Base-by-base conservation (phyloP, 2,329 filamentous ascomycete species). In the Fulvia fulva region DNA sequence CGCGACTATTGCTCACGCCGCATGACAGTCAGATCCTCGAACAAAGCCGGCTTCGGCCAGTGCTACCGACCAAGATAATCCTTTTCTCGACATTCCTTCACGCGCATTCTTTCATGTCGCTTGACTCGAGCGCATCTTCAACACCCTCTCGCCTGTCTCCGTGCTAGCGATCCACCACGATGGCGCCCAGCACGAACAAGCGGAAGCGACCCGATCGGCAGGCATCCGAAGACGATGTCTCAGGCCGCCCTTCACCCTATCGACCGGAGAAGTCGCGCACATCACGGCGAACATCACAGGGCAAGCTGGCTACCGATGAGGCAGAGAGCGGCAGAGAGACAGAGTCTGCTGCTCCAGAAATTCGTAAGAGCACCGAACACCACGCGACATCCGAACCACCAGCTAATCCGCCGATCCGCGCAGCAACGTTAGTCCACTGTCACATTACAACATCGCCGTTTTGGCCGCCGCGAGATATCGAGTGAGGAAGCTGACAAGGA, bases 201-300 rank as follows among this genome's bases (percentile, higher is more conserved):
- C 78, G 83, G 62, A 86, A 86, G 76, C 76, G 80, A 58, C 71
- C 74, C 32, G 79, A 81, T 49, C 73, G 76, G 61, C 74, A 70
- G 49, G 74, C 72, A 58, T 75, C 77, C 14, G 71, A 78, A 52
- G 77, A 80, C 63, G 74, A 78, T 56, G 68, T 66, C 51, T 64
- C 70, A 19, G 67, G 61, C 58, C 70, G 80, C 56, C 77, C 78
- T 41, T 81, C 80, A 57, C 80, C 80, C 19, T 78, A 82, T 67
- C 76, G 78, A 50, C 80, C 80, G 16, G 76, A 80, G 63, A 76
- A 75, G 59, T 67, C 80, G 56, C 68, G 78, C 64, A 76, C 85
- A 65, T 61, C 77, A 80, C 63, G 76, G 76, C 57, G 76, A 76
- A 59, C 71, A 70, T 63, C 69, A 68, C 61, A 51, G 53, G 65